Conservation (phyloP, 2,329 filamentous ascomycete genomes). For the Achaetomium macrosporum region DNA sequence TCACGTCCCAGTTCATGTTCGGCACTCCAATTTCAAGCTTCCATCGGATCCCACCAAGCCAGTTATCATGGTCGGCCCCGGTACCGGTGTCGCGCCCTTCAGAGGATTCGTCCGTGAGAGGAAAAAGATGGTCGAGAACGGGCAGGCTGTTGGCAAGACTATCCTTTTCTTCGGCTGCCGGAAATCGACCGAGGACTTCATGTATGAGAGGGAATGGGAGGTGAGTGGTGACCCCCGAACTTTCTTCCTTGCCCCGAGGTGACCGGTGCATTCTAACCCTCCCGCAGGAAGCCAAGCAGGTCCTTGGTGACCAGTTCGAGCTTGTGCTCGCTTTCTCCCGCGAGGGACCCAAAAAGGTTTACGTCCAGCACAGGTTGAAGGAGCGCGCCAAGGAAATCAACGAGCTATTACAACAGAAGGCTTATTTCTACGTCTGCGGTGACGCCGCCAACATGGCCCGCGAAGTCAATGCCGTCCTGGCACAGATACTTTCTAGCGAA, state of each 20-base stretch:
- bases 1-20: slow-evolving; percentile 89
- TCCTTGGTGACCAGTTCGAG: slow-evolving; percentile 82
- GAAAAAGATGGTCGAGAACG: slow-evolving; percentile 72
- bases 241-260: neutral
- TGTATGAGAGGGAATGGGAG: slow-evolving; percentile 89
- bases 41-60: slow-evolving; percentile 92
- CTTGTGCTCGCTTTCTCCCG: slow-evolving; percentile 94
- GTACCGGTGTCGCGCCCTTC: slow-evolving; percentile 95
- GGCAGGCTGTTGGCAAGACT: slow-evolving; percentile 77
- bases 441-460: slow-evolving; percentile 96
- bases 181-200: slow-evolving; percentile 79
- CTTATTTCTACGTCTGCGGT: slow-evolving; percentile 96
- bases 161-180: slow-evolving; percentile 95
- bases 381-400: slow-evolving; percentile 81
- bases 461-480: slow-evolving; percentile 83
- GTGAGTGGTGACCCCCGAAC: slow-evolving; percentile 47
- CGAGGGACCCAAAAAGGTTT: slow-evolving; percentile 80
- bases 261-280: slow-evolving; percentile 9
- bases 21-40: slow-evolving; percentile 98
- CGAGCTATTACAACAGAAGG: slow-evolving; percentile 76
- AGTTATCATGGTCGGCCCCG: slow-evolving; percentile 91
- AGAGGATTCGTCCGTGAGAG: slow-evolving; percentile 92
- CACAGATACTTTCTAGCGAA: slow-evolving; percentile 78
- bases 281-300: slow-evolving; percentile 69
- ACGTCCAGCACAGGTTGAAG: slow-evolving; percentile 89